Evolutionary conservation across 1,139 yeast species (phyloP), one percentile per base, ranked within the genome.

Genomic region (Saccharomyces hybrid): DNA sequence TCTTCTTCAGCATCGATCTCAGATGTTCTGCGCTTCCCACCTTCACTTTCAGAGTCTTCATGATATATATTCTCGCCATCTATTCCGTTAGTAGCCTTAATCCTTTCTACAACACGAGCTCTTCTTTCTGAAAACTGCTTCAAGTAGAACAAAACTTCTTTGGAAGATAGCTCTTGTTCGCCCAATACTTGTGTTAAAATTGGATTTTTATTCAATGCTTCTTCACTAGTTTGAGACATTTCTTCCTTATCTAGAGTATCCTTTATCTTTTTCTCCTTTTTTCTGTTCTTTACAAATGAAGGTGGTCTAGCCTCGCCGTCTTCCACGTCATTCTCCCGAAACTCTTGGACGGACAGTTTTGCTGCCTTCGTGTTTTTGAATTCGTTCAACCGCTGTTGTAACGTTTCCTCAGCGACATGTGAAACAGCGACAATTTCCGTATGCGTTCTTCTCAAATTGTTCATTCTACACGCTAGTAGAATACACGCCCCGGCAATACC

Each of bases 401-500:
- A 78, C 0, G 99, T 95, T 59, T 86, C 95, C 62, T 89, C 96
- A 2, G 96, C 96, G 31, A 95, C 93, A 70, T 89, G 96, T 1
- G 99, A 95, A 26, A 93, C 93, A 0, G 95, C 95, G 24, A 93
- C 97, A 55, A 95, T 86, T 68, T 95, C 98, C 1, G 93, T 82
- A 71, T 93, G 96, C 3, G 96, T 86, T 65, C 98, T 78, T 64
- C 96, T 79, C 68, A 88, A 84, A 66, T 91, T 91, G 71, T 93
- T 93, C 98, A 93, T 93, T 71, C 99, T 79, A 2, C 97, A 93
- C 0, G 99, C 99, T 53, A 93, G 73, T 51, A 95, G 71, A 2
- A 93, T 79, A 71, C 98, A 90, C 0, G 99, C 99, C 29, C 99
- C 99, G 0, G 99, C 99, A 52, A 93, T 82, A 65, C 99, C 99